Percentiles rank a stretch among this genome's conserved stretches.
phyloP scores from a whole-genome alignment of 371 early-diverging fungal genomes.

The Blakeslea trispora region DNA sequence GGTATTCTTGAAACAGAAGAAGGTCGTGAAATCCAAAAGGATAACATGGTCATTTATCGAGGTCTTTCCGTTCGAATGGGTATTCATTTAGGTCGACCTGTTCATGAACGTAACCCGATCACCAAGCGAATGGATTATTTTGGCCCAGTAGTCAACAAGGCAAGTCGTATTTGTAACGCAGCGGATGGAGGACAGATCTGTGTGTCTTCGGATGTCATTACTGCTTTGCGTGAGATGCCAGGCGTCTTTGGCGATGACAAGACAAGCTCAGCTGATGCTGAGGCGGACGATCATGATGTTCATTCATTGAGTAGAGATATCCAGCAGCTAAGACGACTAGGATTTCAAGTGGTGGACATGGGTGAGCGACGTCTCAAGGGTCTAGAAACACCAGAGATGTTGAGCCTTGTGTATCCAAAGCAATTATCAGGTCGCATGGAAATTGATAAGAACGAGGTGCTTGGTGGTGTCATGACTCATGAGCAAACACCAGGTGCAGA shows the following conservation, averaged over 20 bases:
- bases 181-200: slow-evolving; percentile 95
- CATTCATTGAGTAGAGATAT: slow-evolving; percentile 56
- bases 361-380: slow-evolving; percentile 91
- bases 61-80: slow-evolving; percentile 96
- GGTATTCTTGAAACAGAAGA: slow-evolving; percentile 84
- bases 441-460: slow-evolving; percentile 36
- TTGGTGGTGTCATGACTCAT: slow-evolving; percentile 65
- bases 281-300: slow-evolving; percentile 1
- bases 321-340: slow-evolving; percentile 68
- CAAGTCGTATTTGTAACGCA: slow-evolving; percentile 82
- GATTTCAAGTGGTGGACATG: slow-evolving; percentile 71
- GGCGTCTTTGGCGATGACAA: slow-evolving; percentile 40
- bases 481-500: slow-evolving; percentile 37
- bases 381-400: slow-evolving; percentile 83
- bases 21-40: slow-evolving; percentile 73
- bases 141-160: slow-evolving; percentile 92
- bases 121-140: slow-evolving; percentile 96
- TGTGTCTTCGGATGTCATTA: slow-evolving; percentile 68
- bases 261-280: neutral
- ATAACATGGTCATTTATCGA: slow-evolving; percentile 70
- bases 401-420: slow-evolving; percentile 74
- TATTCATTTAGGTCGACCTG: slow-evolving; percentile 91
- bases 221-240: slow-evolving; percentile 48
- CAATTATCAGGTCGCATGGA: slow-evolving; percentile 54
- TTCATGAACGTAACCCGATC: slow-evolving; percentile 89